Base-by-base conservation (phyloP, 306 rosid species). In the Ochetophila trinervis region DNA sequence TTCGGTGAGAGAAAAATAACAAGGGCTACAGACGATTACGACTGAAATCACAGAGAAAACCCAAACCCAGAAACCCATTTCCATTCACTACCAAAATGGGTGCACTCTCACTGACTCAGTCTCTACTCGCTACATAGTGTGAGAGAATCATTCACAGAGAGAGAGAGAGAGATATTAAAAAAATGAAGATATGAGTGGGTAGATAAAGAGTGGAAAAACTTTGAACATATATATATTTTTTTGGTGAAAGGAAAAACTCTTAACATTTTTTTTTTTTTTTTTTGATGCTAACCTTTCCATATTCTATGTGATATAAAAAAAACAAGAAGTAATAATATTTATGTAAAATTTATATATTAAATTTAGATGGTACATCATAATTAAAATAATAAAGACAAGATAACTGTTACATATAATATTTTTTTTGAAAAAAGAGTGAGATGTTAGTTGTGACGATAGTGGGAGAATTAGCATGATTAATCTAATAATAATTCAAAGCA, bases 1-100 rank as follows among this genome's bases (percentile, higher is more conserved):
- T 74, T 55, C 84, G 23, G 84, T 49, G 74, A 94, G 96, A 74
- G 97, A 85, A 78, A 81, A 77, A 44, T 82, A 78, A 45, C 66
- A 76, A 73, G 76, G 65, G 66, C 53, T 67, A 63, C 67, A 72
- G 55, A 81, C 14, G 64, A 74, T 53, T 17, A 62, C 66, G 1
- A 72, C 63, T 4, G 70, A 69, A 73, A 88, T 65, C 58, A 82
- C 45, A 6, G 75, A 65, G 67, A 80, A 72, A 67, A 61, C 37
- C 76, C 76, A 79, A 16, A 72, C 63, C 23, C 45, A 66, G 36
- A 64, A n/a, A 53, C 75, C 86, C 87, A 79, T 87, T 61, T 78
- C 53, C 79, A 74, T 69, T 75, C 49, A 11, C 50, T 53, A 42
- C 57, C 50, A 66, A 74, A 65, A 27, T 18, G 71, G 21, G 51